Base-by-base conservation (phyloP, 768 basidiomycete species). In the Lanmaoa rubissima region DNA sequence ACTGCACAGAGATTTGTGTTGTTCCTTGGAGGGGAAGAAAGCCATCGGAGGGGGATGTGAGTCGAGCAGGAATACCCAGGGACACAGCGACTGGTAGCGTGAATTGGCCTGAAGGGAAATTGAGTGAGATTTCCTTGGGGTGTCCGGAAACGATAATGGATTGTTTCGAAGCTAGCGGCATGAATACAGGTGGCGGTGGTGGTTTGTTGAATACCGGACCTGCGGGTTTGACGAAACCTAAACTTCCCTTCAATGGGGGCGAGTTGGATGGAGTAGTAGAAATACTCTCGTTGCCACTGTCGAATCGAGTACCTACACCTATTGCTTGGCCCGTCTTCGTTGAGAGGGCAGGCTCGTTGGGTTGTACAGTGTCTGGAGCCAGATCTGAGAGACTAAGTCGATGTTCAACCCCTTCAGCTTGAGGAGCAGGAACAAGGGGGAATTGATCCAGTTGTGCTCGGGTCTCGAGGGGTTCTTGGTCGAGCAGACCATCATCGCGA, bases 351-450 rank as follows among this genome's bases (percentile, higher is more conserved):
- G 48, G 35, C 16, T 59, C 48, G 19, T 41, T 42, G 2, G 1
- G 21, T 12, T 39, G 58, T 71, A 44, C 75, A 65, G 39, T 75
- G 72, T 59, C 72, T 68, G 76, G 73, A 58, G 77, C 78, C n/a
- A 88, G 74, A 56, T 90, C 87, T 9, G 84, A 84, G 26, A 88
- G 57, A 63, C 85, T 84, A 47, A 87, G 70, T 35, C 79, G 79
- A 34, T 72, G 71, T 32, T 73, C 65, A 13, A 39, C 59, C 44
- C 54, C 57, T 47, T 59, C 53, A 41, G n/a, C 36, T 24, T 31
- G 55, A 31, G 19, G 16, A 34, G 16, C 12, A 16, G 57, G 41
- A 48, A n/a, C n/a, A 11, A 39, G n/a, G 2, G 26, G 35, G 11
- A 26, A 19, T 32, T 46, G 54, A 19, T 48, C 44, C 17, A 46